Conservation (phyloP, 73 alveolate species). For the Paramecium sexaurelia region DNA sequence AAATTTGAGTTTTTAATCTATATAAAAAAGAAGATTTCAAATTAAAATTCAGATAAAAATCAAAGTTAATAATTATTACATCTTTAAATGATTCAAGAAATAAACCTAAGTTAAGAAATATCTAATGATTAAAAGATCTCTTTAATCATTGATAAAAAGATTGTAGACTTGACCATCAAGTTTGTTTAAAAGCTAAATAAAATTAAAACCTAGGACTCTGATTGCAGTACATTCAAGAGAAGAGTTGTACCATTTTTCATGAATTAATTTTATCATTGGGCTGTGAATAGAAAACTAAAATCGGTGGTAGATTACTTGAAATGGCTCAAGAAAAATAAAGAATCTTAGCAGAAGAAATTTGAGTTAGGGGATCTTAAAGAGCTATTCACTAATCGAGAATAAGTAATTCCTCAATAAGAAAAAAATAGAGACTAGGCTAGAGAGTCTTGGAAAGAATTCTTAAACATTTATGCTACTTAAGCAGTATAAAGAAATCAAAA, state of each 20-base stretch:
- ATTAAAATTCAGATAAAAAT: not conserved
- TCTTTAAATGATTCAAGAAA: not conserved
- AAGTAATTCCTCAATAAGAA: not conserved
- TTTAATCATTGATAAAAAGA: not conserved
- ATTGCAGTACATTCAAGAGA: not conserved
- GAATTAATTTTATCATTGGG: constrained; percentile 48
- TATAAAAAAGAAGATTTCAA: not conserved
- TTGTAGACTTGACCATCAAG: not conserved
- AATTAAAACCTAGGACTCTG: not conserved
- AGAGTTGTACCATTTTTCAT: constrained; percentile 37
- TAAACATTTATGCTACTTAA: not conserved
- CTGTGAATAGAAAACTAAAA: not conserved
- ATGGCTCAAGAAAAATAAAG: not conserved
- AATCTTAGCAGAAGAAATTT: constrained; percentile 26
- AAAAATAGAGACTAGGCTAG: not conserved
- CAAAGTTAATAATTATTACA: not conserved
- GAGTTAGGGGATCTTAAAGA: constrained; percentile 44
- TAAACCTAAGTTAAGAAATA: not conserved
- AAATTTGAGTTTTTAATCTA: not conserved
- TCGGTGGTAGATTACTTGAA: not conserved
- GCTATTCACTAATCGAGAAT: not conserved
- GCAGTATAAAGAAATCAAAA: not conserved
- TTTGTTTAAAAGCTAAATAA: not conserved
- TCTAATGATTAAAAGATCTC: not conserved
- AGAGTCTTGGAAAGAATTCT: constrained; percentile 3